Conservation (phyloP, 2,329 filamentous ascomycete genomes). For the Salinomyces thailandicus region DNA sequence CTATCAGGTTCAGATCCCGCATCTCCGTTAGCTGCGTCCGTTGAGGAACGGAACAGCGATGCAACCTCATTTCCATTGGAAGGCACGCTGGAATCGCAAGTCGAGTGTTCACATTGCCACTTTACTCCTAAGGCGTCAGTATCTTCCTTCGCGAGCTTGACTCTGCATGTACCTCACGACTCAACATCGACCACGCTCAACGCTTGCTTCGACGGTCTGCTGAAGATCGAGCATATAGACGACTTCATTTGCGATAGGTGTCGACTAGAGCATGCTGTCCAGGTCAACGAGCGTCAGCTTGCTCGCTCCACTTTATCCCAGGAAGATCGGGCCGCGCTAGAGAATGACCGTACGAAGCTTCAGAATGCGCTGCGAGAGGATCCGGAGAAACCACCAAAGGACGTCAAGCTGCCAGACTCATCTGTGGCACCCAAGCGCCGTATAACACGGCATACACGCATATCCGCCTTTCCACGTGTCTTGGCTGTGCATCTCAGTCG, state of each 20-base stretch:
- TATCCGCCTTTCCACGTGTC: slow-evolving; percentile 79
- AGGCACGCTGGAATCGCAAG: slow-evolving; percentile 84
- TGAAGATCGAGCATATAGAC: slow-evolving; percentile 92
- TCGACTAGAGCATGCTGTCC: slow-evolving; percentile 67
- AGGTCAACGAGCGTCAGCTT: slow-evolving; percentile 51
- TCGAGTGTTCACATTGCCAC: slow-evolving; percentile 80
- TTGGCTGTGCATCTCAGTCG: slow-evolving; percentile 86
- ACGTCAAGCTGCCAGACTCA: slow-evolving; percentile 62
- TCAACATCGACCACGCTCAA: slow-evolving; percentile 62
- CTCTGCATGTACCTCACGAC: slow-evolving; percentile 78
- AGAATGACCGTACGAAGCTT: slow-evolving; percentile 54
- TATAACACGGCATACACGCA: slow-evolving; percentile 79
- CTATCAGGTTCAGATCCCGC: background rate
- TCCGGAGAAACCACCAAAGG: slow-evolving; percentile 65
- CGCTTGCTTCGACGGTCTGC: slow-evolving; percentile 82
- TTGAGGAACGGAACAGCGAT: slow-evolving; percentile 17
- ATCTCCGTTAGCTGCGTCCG: slow-evolving; percentile 8
- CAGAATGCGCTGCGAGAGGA: slow-evolving; percentile 63
- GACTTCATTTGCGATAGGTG: slow-evolving; percentile 95
- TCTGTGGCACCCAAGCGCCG: slow-evolving; percentile 66
- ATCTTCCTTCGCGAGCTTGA: slow-evolving; percentile 84
- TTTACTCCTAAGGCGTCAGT: slow-evolving; percentile 78
- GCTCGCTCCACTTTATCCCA: slow-evolving; percentile 42
- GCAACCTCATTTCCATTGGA: slow-evolving; percentile 80
- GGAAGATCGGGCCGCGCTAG: slow-evolving; percentile 33